Evolutionary conservation across 176 grass and related monocot species (phyloP).

Genomic region (barley (Hordeum vulgare)): DNA sequence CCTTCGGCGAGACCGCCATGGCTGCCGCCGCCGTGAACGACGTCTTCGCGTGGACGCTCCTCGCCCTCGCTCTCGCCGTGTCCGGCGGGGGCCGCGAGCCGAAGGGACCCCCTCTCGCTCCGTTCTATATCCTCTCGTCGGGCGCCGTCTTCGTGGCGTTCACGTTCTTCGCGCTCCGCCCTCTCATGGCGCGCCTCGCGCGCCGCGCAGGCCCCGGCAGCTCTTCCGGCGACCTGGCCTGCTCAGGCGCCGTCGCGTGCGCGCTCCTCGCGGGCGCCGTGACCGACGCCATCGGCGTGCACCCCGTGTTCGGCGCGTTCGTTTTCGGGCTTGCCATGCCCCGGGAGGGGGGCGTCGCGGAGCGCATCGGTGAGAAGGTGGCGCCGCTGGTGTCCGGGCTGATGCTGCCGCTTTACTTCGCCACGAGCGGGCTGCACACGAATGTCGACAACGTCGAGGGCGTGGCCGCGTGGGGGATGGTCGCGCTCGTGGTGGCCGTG

Average conservation of each 20-base stretch:
- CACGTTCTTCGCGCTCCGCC: slow-evolving; percentile 20
- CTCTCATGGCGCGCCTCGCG: slow-evolving; percentile 47
- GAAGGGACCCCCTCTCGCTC: neutral
- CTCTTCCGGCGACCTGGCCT: slow-evolving; percentile 28
- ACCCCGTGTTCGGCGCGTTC: slow-evolving; percentile 57
- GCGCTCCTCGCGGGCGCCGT: slow-evolving; percentile 19
- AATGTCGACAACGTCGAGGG: slow-evolving; percentile 40
- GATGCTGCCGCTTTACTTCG: slow-evolving; percentile 64
- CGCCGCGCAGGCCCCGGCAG: neutral
- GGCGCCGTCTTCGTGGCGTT: slow-evolving; percentile 43
- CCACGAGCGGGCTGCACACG: slow-evolving; percentile 53
- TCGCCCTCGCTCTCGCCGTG: slow-evolving; percentile 66
- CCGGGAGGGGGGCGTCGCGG: slow-evolving; percentile 34
- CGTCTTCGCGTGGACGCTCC: slow-evolving; percentile 63
- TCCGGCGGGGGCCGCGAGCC: slow-evolving; percentile 16
- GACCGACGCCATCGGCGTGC: slow-evolving; percentile 55
- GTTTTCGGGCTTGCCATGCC: slow-evolving; percentile 54
- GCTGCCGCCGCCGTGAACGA: slow-evolving; percentile 73
- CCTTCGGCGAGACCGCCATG: slow-evolving; percentile 69
- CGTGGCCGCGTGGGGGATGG: slow-evolving; percentile 38
- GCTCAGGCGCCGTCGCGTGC: neutral
- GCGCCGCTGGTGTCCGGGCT: slow-evolving; percentile 46
- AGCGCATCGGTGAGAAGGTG: slow-evolving; percentile 27
- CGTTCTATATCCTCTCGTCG: slow-evolving; percentile 34
- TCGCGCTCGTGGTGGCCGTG: slow-evolving; percentile 36